A percentile compares a stretch with the other conserved stretches of the same genome.
Conservation (phyloP, 768 basidiomycete species). For the Trametes punicea region DNA sequence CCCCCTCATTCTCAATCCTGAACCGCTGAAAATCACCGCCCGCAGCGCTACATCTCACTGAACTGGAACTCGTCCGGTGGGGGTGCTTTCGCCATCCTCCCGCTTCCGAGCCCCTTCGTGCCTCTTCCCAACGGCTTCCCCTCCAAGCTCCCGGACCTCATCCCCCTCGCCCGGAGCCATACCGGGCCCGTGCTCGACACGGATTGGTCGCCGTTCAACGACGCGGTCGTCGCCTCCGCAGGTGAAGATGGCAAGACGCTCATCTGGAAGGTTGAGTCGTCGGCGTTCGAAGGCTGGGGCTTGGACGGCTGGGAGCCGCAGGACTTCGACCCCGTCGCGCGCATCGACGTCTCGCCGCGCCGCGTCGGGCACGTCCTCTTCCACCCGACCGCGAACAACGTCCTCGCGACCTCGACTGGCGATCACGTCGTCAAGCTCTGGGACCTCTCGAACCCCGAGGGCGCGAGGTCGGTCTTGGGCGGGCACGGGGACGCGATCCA, state of each 20-base stretch:
- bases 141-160: slow-evolving; percentile 83
- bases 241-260: slow-evolving; percentile 94
- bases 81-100: slow-evolving; percentile 93
- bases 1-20: background rate
- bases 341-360: slow-evolving; percentile 74
- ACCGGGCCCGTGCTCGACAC: slow-evolving; percentile 89
- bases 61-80: slow-evolving; percentile 95
- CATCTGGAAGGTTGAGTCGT: slow-evolving; percentile 80
- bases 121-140: slow-evolving; percentile 51
- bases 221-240: slow-evolving; percentile 83
- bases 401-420: slow-evolving; percentile 78
- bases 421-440: slow-evolving; percentile 89
- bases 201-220: slow-evolving; percentile 94
- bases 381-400: slow-evolving; percentile 86
- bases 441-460: slow-evolving; percentile 79
- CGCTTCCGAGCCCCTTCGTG: slow-evolving; percentile 71
- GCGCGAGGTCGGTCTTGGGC: slow-evolving; percentile 53
- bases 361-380: slow-evolving; percentile 94
- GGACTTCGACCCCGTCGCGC: slow-evolving; percentile 84
- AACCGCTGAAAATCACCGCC: slow-evolving; percentile 2
- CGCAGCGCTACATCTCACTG: slow-evolving; percentile 67
- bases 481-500: slow-evolving; percentile 91
- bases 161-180: slow-evolving; percentile 88
- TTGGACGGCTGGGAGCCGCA: slow-evolving; percentile 75
- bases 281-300: slow-evolving; percentile 80